Conservation (phyloP, 345 rosid genomes). For the Pugionium dolabratum region DNA sequence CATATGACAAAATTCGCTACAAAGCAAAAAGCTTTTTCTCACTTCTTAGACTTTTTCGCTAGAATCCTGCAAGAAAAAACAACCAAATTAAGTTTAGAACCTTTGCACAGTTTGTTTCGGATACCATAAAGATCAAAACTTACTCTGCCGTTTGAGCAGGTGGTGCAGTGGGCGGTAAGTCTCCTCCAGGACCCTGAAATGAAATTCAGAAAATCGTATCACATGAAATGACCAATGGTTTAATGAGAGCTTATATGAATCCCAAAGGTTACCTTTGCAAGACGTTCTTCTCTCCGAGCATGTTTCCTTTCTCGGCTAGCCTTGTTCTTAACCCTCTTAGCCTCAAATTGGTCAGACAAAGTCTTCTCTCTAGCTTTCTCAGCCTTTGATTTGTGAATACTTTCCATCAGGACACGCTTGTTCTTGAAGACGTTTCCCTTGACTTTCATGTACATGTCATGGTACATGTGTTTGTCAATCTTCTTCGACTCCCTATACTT, state of each 20-base stretch:
- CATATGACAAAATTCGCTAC: neutral
- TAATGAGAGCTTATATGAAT: neutral
- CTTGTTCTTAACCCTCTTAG: conserved; percentile 60
- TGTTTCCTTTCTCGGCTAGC: conserved; percentile 90
- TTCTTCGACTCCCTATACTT: conserved; percentile 90
- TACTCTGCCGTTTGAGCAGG: conserved; percentile 48
- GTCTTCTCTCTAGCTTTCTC: too few species aligned
- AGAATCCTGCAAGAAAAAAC: conserved; percentile 45
- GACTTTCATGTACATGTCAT: conserved; percentile 7
- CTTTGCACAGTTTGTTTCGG: neutral
- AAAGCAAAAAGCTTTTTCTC: conserved; percentile 26
- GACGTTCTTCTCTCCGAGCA: conserved; percentile 86
- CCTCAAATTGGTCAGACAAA: too few species aligned
- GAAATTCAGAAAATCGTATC: neutral
- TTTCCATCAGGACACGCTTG: conserved; percentile 95
- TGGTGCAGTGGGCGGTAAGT: conserved; percentile 44
- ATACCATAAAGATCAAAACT: neutral
- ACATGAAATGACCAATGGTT: neutral
- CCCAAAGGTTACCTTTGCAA: conserved; percentile 67
- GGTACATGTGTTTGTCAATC: conserved; percentile 98
- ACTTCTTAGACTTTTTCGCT: conserved; percentile 54
- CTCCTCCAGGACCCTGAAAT: conserved; percentile 66
- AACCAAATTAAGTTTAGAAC: neutral
- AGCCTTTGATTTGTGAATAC: conserved; percentile 38
- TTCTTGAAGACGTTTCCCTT: conserved; percentile 48